These are phyloP conservation scores for Citrullus colocynthis DNA, from an alignment of 306 rosid species.

Conservation along the genomic window DNA sequence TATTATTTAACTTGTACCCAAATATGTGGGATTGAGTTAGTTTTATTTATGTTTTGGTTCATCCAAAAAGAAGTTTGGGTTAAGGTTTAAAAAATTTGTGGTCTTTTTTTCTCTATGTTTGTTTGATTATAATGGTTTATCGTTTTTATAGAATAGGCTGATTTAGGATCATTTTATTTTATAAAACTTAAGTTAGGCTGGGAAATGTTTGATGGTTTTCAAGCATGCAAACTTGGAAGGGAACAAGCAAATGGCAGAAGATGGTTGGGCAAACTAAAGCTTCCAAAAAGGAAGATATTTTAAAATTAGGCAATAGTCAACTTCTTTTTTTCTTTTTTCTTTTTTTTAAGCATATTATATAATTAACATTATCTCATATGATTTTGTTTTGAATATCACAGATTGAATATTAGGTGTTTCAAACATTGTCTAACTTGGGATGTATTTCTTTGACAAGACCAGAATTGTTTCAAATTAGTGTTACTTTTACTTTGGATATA, in stretches of 20 bases:
- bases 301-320: conserved; percentile 2
- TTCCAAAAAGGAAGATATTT: not conserved
- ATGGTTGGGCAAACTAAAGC: conserved; percentile 4
- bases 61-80: too few species aligned
- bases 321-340: too few species aligned
- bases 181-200: not conserved
- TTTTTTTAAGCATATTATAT: not conserved
- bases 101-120: too few species aligned
- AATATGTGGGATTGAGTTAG: too few species aligned
- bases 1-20: too few species aligned
- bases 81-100: too few species aligned
- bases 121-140: too few species aligned
- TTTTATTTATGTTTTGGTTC: too few species aligned
- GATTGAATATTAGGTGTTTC: not conserved
- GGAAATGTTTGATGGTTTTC: conserved; percentile 36
- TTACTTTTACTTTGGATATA: not conserved
- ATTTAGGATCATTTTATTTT: too few species aligned
- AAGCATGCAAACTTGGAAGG: conserved; percentile 23
- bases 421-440: conserved; percentile 3
- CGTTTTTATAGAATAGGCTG: too few species aligned
- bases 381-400: not conserved
- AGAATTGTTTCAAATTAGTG: not conserved
- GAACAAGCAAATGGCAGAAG: conserved; percentile 18
- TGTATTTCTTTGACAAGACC: not conserved
- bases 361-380: not conserved